Evolutionary conservation across 2,329 filamentous ascomycete genomes (phyloP).

Genomic region (Claviceps sp.): DNA sequence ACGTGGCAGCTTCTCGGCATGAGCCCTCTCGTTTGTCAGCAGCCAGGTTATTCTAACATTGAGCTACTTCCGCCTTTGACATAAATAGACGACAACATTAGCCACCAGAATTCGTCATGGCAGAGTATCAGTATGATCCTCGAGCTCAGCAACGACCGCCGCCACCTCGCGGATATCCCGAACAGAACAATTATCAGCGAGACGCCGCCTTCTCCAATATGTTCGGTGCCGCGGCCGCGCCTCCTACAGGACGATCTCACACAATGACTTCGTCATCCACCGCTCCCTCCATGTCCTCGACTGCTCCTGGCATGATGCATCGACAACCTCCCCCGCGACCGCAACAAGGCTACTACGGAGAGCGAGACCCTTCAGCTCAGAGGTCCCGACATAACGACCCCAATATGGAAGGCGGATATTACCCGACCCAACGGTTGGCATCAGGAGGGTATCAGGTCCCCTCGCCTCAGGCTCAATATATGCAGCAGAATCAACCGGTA

Average conservation of each 20-base stretch:
- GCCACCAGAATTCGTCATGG: conserved; percentile 27
- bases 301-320: conserved; percentile 41
- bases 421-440: conserved; percentile 37
- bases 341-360: conserved; percentile 25
- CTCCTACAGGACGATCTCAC: conserved; percentile 78
- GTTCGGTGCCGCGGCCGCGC: conserved; percentile 71
- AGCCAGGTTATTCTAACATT: neutral
- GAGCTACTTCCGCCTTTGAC: neutral
- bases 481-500: conserved; percentile 30
- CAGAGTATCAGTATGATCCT: conserved; percentile 44
- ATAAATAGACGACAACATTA: neutral
- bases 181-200: conserved; percentile 52
- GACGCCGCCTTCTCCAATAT: conserved; percentile 95
- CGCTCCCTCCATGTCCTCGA: conserved; percentile 49
- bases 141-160: conserved; percentile 27
- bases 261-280: conserved; percentile 77
- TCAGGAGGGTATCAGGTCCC: conserved; percentile 32
- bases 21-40: neutral
- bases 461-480: conserved; percentile 30
- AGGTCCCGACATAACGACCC: conserved; percentile 21
- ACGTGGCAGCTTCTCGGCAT: neutral
- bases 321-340: conserved; percentile 49
- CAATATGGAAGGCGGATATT: conserved; percentile 37
- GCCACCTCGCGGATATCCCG: conserved; percentile 34
- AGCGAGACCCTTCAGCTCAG: conserved; percentile 15